Conservation (phyloP, 1,139 yeast genomes). For the Hansenula lynferdii region DNA sequence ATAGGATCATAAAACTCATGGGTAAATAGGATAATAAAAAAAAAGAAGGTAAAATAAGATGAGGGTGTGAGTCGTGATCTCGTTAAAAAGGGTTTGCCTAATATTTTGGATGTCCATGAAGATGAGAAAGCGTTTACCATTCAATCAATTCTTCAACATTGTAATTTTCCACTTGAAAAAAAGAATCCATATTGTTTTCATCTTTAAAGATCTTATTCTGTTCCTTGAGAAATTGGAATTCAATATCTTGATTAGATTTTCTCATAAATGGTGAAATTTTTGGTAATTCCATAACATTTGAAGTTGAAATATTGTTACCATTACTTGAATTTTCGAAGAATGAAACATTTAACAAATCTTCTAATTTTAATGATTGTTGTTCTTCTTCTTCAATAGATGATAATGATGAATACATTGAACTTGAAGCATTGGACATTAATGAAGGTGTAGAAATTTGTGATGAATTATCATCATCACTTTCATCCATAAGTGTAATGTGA, state of each 20-base stretch:
- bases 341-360: conserved; percentile 19
- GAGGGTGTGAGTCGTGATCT: background rate
- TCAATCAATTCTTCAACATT: conserved; percentile 1
- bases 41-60: background rate
- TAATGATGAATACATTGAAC: conserved; percentile 13
- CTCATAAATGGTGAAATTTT: conserved; percentile 3
- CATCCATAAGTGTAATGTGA: conserved; percentile 3
- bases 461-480: conserved; percentile 15
- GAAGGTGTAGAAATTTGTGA: conserved; percentile 21
- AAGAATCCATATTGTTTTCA: background rate
- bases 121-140: too few species aligned
- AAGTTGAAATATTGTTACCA: conserved; percentile 1
- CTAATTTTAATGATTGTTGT: conserved; percentile 14
- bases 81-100: too few species aligned
- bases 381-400: conserved; percentile 18
- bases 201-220: background rate
- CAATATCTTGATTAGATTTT: conserved; percentile 11
- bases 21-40: background rate
- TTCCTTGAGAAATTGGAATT: conserved; percentile 15
- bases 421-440: conserved; percentile 14
- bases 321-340: conserved; percentile 16
- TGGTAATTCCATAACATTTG: conserved; percentile 8
- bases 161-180: background rate
- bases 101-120: too few species aligned
- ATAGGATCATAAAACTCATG: too few species aligned